A percentile compares a stretch with the other conserved stretches of the same genome.
These are phyloP conservation scores for Triticum aestivum DNA, from an alignment of 176 grass and related monocot species.

Conservation along the genomic window IWGSC_CS_RefSeq_v2.1 NC_057797.1:505279438-505279937, in stretches of 20 bases:
- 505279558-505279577: neutral
- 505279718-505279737: neutral
- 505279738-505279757: neutral
- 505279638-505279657: neutral
- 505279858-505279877: too few relatives aligned
- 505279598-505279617: constrained; percentile 40
- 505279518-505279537: neutral
- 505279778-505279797: too few relatives aligned
- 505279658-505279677: constrained; percentile 10
- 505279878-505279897: too few relatives aligned
- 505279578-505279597: constrained; percentile 4
- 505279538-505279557: neutral
- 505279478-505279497: neutral
- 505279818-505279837: too few relatives aligned
- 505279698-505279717: neutral
- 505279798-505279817: too few relatives aligned
- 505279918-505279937: too few relatives aligned
- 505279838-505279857: too few relatives aligned
- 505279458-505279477: constrained; percentile 9
- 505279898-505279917: too few relatives aligned
- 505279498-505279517: neutral
- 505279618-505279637: neutral
- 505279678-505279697: neutral
- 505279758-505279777: neutral
- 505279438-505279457: neutral